Evolutionary conservation across 2,329 filamentous ascomycete species (phyloP).

Genomic region (Beauveria caledonica): DNA sequence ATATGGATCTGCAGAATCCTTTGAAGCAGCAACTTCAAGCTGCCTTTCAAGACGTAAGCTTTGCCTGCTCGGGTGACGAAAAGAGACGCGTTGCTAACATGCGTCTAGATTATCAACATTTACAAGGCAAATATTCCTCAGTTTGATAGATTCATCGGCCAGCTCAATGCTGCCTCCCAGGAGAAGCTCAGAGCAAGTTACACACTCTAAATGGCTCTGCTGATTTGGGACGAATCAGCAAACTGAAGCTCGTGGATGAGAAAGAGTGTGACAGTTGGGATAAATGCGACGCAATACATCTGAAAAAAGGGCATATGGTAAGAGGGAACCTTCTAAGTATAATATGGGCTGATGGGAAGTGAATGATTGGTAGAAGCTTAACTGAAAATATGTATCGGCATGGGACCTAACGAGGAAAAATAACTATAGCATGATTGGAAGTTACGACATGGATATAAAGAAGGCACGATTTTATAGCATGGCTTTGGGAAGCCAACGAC

Average conservation of each 20-base stretch:
- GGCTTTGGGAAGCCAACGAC: not conserved
- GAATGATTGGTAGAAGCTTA: not conserved
- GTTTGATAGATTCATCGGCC: conserved; percentile 46
- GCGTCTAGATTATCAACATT: conserved; percentile 38
- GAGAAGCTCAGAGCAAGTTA: conserved; percentile 42
- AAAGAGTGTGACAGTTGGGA: not conserved
- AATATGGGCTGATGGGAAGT: conserved; percentile 8
- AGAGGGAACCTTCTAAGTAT: not conserved
- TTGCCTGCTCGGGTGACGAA: not conserved
- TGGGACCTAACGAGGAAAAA: conserved; percentile 7
- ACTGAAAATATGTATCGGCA: not conserved
- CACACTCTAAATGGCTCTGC: conserved; percentile 23
- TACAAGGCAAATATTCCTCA: conserved; percentile 54
- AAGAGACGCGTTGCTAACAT: not conserved
- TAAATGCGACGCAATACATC: not conserved
- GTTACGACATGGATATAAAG: conserved; percentile 4
- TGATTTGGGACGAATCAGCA: not conserved
- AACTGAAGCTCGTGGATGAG: not conserved
- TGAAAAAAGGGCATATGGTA: conserved; percentile 12
- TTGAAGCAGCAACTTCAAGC: conserved; percentile 58
- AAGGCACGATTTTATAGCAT: conserved; percentile 5
- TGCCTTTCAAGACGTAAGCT: conserved; percentile 67
- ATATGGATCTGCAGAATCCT: conserved; percentile 50
- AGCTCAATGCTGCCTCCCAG: conserved; percentile 41
- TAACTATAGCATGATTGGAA: not conserved